phyloP scores from a whole-genome alignment of 140 eudicot genomes.

The Stevia rebaudiana region DNA sequence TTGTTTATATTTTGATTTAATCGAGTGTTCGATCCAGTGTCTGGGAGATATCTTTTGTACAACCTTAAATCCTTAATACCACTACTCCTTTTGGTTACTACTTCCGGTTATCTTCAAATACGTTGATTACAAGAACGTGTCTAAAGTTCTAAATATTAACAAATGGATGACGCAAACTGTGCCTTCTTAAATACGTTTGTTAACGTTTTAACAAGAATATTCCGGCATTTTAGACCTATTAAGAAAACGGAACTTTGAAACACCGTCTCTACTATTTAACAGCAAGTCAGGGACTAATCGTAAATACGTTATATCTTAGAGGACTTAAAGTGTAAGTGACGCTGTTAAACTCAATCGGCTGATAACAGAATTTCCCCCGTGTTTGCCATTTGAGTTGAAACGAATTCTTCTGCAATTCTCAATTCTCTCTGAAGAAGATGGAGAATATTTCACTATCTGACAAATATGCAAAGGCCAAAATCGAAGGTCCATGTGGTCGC shows the following conservation, averaged over 20 bases:
- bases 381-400: background rate
- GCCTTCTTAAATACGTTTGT: no score
- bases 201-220: no score
- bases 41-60: no score
- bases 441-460: background rate
- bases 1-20: no score
- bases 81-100: no score
- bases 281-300: constrained; percentile 9
- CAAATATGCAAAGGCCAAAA: constrained; percentile 22
- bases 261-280: background rate
- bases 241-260: background rate
- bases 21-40: no score
- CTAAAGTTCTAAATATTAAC: no score
- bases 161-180: no score
- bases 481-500: constrained; percentile 16
- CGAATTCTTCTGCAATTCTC: background rate
- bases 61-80: no score
- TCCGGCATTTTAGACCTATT: background rate
- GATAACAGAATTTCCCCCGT: constrained; percentile 22
- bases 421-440: constrained; percentile 1
- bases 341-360: background rate
- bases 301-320: background rate
- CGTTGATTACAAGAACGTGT: no score
- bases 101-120: no score
- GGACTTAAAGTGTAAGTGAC: constrained; percentile 19